phyloP scores from a whole-genome alignment of 2,329 filamentous ascomycete species.

The Pseudogymnoascus verrucosus region DNA sequence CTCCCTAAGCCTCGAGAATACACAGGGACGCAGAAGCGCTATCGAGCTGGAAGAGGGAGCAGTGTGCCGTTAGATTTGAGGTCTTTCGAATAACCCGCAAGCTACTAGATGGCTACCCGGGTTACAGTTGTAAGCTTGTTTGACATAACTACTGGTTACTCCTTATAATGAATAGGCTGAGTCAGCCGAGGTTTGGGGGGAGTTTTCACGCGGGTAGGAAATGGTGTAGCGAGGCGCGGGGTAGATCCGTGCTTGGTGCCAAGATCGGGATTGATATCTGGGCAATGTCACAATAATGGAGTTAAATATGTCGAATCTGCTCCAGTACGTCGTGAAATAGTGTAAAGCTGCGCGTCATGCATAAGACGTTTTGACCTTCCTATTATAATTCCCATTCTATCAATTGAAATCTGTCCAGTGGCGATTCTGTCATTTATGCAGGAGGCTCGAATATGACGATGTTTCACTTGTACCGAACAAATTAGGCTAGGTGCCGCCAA shows the following conservation, averaged over 20 bases:
- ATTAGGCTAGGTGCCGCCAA: conserved; percentile 6
- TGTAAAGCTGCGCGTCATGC: not conserved
- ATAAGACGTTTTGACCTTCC: not conserved
- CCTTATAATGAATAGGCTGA: conserved; percentile 3
- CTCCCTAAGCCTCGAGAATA: conserved; percentile 83
- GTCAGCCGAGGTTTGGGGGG: conserved; percentile 4
- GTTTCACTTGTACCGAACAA: conserved; percentile 7
- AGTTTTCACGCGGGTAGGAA: not conserved
- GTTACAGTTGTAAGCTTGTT: conserved; percentile 5
- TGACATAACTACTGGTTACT: conserved; percentile 8
- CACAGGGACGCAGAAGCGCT: conserved; percentile 63
- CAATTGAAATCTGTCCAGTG: not conserved
- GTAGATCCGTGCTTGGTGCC: conserved; percentile 7
- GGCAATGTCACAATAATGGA: conserved; percentile 1
- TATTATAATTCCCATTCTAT: not conserved
- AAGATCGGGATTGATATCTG: conserved; percentile 5
- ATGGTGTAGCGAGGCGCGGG: conserved; percentile 7
- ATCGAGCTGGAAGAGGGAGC: conserved; percentile 84
- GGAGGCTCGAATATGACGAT: not conserved
- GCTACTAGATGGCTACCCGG: not conserved
- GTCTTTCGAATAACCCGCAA: conserved; percentile 28
- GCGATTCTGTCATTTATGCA: conserved; percentile 2
- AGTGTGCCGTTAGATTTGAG: conserved; percentile 85
- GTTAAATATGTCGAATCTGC: not conserved
- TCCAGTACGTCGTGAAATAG: not conserved